Percentiles rank a stretch among this genome's conserved stretches.
These are phyloP conservation scores for Cryphonectria nitschkei DNA, from an alignment of 2,329 filamentous ascomycete genomes.

Conservation along the genomic window DNA sequence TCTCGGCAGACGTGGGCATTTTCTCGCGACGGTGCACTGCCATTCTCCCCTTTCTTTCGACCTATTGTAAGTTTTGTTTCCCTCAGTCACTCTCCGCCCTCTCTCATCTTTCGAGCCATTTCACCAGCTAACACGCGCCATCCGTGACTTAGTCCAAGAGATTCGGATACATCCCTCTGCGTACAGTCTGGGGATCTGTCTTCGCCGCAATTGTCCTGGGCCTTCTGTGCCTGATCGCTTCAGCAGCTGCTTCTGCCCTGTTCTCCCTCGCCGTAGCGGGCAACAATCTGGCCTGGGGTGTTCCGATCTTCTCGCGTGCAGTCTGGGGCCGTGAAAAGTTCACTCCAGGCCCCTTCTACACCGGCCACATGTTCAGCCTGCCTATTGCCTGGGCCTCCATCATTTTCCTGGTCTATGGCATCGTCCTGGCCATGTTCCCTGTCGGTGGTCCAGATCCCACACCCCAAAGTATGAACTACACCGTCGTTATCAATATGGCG, in stretches of 20 bases:
- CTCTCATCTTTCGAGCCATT: neutral
- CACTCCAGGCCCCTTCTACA: slow-evolving; percentile 62
- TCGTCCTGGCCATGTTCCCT: slow-evolving; percentile 63
- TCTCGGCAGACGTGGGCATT: slow-evolving; percentile 67
- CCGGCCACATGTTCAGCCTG: slow-evolving; percentile 52
- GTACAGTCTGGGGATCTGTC: slow-evolving; percentile 58
- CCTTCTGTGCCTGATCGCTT: slow-evolving; percentile 60
- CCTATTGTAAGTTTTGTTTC: slow-evolving; percentile 43
- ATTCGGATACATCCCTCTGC: slow-evolving; percentile 61
- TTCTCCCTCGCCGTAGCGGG: slow-evolving; percentile 64
- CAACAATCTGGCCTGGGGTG: slow-evolving; percentile 64
- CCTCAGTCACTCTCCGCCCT: neutral
- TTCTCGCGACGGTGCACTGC: slow-evolving; percentile 63
- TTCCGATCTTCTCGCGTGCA: slow-evolving; percentile 60
- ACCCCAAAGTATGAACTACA: slow-evolving; percentile 62
- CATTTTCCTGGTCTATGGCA: slow-evolving; percentile 58
- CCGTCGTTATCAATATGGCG: slow-evolving; percentile 61
- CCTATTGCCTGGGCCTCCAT: slow-evolving; percentile 58
- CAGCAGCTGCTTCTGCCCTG: slow-evolving; percentile 58
- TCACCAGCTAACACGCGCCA: neutral
- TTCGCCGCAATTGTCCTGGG: slow-evolving; percentile 56
- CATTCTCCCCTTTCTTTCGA: slow-evolving; percentile 61
- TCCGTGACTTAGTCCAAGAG: slow-evolving; percentile 43
- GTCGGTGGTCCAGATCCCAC: slow-evolving; percentile 56
- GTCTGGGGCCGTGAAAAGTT: slow-evolving; percentile 63